These are phyloP conservation scores for Bipolaris victoriae DNA, from an alignment of 2,329 filamentous ascomycete genomes.

Conservation along the genomic window DNA sequence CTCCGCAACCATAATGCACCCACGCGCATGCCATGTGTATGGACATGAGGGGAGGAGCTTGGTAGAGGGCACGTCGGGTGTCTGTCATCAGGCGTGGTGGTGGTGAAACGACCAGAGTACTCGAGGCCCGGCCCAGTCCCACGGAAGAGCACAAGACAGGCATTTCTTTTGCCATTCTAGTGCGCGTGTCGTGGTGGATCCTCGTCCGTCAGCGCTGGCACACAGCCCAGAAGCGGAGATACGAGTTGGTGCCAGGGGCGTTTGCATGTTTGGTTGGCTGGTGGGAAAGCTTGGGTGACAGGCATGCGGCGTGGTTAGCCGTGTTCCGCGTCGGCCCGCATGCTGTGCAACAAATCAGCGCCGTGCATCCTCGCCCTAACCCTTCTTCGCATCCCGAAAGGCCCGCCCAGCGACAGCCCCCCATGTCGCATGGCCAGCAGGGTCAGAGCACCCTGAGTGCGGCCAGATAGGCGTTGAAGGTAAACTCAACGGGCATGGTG, in stretches of 20 bases:
- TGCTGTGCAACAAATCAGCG: constrained; percentile 9
- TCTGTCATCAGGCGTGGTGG: too few species aligned
- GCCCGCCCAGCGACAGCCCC: not conserved
- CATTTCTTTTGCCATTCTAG: not conserved
- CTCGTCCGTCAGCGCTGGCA: constrained; percentile 1
- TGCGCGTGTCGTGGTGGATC: not conserved
- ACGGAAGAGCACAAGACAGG: not conserved
- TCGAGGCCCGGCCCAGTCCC: not conserved
- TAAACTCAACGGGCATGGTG: constrained; percentile 13
- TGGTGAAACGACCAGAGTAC: not conserved
- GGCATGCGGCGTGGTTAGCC: constrained; percentile 10
- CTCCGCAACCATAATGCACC: constrained; percentile 5
- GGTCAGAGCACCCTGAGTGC: constrained; percentile 5
- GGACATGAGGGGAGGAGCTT: too few species aligned
- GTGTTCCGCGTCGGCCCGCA: constrained; percentile 14
- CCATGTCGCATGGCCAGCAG: constrained; percentile 18
- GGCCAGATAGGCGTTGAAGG: constrained; percentile 13
- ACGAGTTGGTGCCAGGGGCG: constrained; percentile 4
- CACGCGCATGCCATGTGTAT: not conserved
- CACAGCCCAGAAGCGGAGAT: constrained; percentile 6
- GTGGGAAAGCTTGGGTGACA: not conserved
- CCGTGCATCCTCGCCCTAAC: not conserved
- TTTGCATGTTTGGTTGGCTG: not conserved
- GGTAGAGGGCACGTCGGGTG: too few species aligned
- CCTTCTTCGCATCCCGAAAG: constrained; percentile 5